Conservation (phyloP, 441 rosid species). For the Mallotus repandus region DNA sequence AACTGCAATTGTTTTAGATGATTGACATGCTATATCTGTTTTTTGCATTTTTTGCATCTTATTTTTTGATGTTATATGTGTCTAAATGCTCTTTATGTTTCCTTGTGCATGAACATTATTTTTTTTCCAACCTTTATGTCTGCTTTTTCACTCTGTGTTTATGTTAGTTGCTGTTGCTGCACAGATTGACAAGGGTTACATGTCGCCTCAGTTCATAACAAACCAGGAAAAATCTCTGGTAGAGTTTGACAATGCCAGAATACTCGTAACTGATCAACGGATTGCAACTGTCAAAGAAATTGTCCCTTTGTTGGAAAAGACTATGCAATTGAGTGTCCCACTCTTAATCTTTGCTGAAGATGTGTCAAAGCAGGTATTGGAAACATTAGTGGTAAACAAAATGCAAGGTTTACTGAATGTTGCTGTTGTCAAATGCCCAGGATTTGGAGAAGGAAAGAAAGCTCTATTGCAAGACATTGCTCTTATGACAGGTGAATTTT, state of each 20-base stretch:
- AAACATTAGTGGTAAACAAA: conserved; percentile 73
- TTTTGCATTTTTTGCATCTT: not conserved
- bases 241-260: conserved; percentile 79
- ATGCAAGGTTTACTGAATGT: conserved; percentile 72
- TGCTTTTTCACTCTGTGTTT: not conserved
- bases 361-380: conserved; percentile 60
- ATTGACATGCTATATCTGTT: conserved; percentile 4
- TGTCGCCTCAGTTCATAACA: conserved; percentile 84
- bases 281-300: conserved; percentile 66
- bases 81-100: not conserved
- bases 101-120: conserved; percentile 4
- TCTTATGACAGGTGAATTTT: conserved; percentile 76
- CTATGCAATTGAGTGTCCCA: conserved; percentile 81
- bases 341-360: conserved; percentile 85
- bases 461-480: conserved; percentile 92
- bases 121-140: not conserved
- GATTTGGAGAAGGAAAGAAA: conserved; percentile 77
- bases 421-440: conserved; percentile 90
- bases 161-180: conserved; percentile 18
- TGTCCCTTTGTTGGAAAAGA: conserved; percentile 77
- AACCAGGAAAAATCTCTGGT: conserved; percentile 73
- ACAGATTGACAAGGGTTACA: conserved; percentile 88
- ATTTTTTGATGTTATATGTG: no score
- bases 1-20: conserved; percentile 2
- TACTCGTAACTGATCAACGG: conserved; percentile 80